phyloP scores from a whole-genome alignment of 2,329 filamentous ascomycete genomes.

The Rhytidhysteron rufulum region DNA sequence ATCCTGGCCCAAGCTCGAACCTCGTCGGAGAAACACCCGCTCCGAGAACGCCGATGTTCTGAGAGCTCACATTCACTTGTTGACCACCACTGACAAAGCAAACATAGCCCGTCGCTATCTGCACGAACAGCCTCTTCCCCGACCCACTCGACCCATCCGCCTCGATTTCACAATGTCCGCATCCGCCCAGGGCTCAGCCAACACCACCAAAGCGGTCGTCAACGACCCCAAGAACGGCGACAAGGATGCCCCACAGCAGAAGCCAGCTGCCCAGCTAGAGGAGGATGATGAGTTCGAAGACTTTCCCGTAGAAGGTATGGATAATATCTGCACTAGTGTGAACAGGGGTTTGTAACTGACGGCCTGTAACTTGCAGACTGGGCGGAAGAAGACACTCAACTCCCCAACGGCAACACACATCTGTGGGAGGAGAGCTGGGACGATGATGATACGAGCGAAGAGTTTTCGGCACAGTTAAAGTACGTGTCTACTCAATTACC shows the following conservation, averaged over 20 bases:
- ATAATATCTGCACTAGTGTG: neutral
- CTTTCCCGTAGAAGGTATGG: conserved; percentile 87
- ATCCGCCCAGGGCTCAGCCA: conserved; percentile 34
- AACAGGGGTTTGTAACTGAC: conserved; percentile 5
- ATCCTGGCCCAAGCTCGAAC: neutral
- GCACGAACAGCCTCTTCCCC: no score
- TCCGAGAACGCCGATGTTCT: neutral
- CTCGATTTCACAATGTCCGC: conserved; percentile 43
- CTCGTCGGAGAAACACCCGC: neutral
- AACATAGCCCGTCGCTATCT: neutral
- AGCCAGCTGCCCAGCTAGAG: conserved; percentile 68
- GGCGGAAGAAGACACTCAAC: conserved; percentile 86
- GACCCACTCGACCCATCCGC: neutral
- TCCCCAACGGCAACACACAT: conserved; percentile 72
- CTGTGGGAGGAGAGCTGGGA: conserved; percentile 99
- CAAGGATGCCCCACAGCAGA: conserved; percentile 56
- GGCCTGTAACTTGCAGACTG: conserved; percentile 62
- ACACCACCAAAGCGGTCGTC: conserved; percentile 40
- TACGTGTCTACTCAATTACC: conserved; percentile 45
- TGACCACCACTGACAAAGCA: neutral
- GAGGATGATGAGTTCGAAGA: conserved; percentile 99
- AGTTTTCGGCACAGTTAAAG: conserved; percentile 94
- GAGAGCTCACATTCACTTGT: neutral
- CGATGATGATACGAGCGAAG: conserved; percentile 93
- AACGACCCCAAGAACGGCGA: conserved; percentile 34